phyloP scores from a whole-genome alignment of 2,329 filamentous ascomycete genomes.

The Septoria linicola region DNA sequence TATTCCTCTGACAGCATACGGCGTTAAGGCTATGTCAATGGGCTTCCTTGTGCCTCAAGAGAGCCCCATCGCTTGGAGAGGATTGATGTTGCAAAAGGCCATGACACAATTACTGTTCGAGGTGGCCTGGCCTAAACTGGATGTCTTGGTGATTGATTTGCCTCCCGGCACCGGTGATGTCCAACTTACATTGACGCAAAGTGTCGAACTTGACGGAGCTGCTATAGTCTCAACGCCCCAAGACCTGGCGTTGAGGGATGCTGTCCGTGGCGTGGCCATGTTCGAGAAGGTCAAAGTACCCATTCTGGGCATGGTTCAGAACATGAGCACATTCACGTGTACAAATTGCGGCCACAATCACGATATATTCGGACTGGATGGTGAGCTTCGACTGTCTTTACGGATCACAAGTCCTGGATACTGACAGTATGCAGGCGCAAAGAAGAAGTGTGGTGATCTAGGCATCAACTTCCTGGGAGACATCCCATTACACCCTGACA shows the following conservation, averaged over 20 bases:
- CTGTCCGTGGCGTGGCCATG: slow-evolving; percentile 87
- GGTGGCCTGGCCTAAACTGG: slow-evolving; percentile 87
- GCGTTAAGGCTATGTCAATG: slow-evolving; percentile 98
- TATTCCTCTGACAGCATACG: slow-evolving; percentile 87
- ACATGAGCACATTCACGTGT: slow-evolving; percentile 84
- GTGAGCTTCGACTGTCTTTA: slow-evolving; percentile 17
- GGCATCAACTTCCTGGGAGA: slow-evolving; percentile 80
- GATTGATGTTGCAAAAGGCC: slow-evolving; percentile 96
- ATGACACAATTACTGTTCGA: slow-evolving; percentile 93
- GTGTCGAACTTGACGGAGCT: slow-evolving; percentile 73
- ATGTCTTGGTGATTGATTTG: slow-evolving; percentile 84
- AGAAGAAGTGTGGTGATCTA: slow-evolving; percentile 67
- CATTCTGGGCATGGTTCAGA: slow-evolving; percentile 83
- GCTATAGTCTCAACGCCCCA: slow-evolving; percentile 93
- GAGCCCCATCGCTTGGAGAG: slow-evolving; percentile 89
- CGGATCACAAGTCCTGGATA: not conserved
- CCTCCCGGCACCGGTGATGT: slow-evolving; percentile 95
- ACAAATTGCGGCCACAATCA: slow-evolving; percentile 53
- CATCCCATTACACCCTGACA: slow-evolving; percentile 80
- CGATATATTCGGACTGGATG: slow-evolving; percentile 41
- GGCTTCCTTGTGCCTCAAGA: slow-evolving; percentile 81
- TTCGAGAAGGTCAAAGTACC: slow-evolving; percentile 82
- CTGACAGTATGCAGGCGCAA: slow-evolving; percentile 55
- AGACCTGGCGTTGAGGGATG: slow-evolving; percentile 87
- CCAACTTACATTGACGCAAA: slow-evolving; percentile 94